Base-by-base conservation (phyloP, 139 green algal species). In the Chlamydomonas schloesseri region DNA sequence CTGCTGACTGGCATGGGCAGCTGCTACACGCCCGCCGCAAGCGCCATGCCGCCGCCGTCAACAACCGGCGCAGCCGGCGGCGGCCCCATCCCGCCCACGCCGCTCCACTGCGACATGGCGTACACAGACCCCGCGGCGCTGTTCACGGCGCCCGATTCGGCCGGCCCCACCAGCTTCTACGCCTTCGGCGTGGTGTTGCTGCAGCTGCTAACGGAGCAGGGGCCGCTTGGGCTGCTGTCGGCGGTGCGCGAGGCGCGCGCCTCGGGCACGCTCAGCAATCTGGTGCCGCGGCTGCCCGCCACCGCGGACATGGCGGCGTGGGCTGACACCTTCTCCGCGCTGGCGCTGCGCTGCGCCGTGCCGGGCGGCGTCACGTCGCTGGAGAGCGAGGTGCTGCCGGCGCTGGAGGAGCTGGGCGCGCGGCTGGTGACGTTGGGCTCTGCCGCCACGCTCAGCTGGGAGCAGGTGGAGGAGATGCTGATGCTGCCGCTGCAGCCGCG, bases 401-500 rank as follows among this genome's bases (percentile, higher is more conserved):
- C 74, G n/a, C 65, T 94, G 53, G 79, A 93, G 82, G 88, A 85
- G 73, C 83, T 93, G 50, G 60, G 62, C 0, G 36, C 47, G 15
- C 81, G 80, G 72, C 88, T 93, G 68, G 77, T 80, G 20, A 68
- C 60, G 26, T 71, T 93, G 24, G 91, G 91, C 53, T 87, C 84
- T 42, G 83, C 78, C 0, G 86, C 82, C 13, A 77, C 79, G 64
- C 90, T 93, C 70, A 92, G 88, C 17, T 94, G 91, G 91, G 91
- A 94, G 83, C 89, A 93, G 88, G 84, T 94, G 46, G 91, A 94
- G 84, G 91, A 94, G 87, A 87, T 94, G 91, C 57, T 94, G 58
- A 92, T 94, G 88, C 73, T 93, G 58, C 91, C 91, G 29, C 81
- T 94, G 47, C 88, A 94, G 73, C 91, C 89, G 34, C 68, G 88